Evolutionary conservation across 2,329 filamentous ascomycete species (phyloP), one percentile per base, ranked within the genome.

Genomic region (Conoideocrella luteorostrata): DNA sequence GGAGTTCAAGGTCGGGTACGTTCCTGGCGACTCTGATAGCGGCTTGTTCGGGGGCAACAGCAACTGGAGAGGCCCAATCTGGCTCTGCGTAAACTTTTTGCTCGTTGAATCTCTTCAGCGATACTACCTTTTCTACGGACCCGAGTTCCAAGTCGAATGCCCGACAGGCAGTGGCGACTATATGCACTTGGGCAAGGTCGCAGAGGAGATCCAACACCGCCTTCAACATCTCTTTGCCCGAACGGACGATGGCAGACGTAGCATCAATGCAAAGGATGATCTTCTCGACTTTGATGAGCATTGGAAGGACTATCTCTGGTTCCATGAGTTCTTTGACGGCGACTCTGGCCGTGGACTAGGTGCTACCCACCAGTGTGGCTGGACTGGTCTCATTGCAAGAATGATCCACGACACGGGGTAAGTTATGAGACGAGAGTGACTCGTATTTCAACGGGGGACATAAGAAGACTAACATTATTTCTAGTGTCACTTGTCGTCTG

Each of bases 371-470:
- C 93, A 97, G 65, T 95, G 88, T 59, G 91, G 91, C 39, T 97
- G 93, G 91, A 96, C 91, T 29, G 91, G 91, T 20, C 67, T 97
- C 53, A 89, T 97, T 62, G 91, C 91, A 21, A 90, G 94, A 66
- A 86, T 97, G 80, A 97, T 97, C 47, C 91, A 97, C 56, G 93
- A 97, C 59, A 96, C 91, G 53, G 91, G 90, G 87, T 93, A 82
- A 71, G 83, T 68, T 23, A 7, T 18, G n/a, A n/a, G 4, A 5
- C 7, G 12, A 38, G 13, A 28, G 6, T 21, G 33, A 36, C n/a
- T n/a, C n/a, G n/a, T n/a, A n/a, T n/a, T n/a, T n/a, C 2, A 38
- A 24, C 11, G 15, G 10, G 20, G 32, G 12, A 12, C n/a, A 22
- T 21, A 41, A 9, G 11, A 33, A 24, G 40, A 10, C 43, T 50